Evolutionary conservation across 1,139 yeast genomes (phyloP).

Genomic region (Pichia cactophila): DNA sequence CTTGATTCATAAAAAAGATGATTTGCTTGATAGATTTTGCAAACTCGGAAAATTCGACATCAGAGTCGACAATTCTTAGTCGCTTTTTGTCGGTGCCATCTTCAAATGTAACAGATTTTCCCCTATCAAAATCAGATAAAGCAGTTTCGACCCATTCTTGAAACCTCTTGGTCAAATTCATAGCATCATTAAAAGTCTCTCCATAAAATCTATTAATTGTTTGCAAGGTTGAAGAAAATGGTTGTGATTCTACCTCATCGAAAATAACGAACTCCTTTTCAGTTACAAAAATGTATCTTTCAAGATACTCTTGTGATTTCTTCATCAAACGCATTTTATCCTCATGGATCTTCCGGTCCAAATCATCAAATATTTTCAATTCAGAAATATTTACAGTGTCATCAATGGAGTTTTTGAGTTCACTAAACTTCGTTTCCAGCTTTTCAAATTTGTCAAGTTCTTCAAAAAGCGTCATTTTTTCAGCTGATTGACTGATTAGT

Average conservation of each 20-base stretch:
- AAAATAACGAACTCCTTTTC: conserved; percentile 11
- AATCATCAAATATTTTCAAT: conserved; percentile 56
- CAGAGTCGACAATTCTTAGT: conserved; percentile 1
- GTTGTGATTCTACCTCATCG: conserved; percentile 7
- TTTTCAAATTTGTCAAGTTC: conserved; percentile 10
- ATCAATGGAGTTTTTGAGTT: conserved; percentile 8
- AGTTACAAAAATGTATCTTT: conserved; percentile 9
- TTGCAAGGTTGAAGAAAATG: not conserved
- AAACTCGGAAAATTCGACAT: conserved; percentile 6
- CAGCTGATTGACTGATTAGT: conserved; percentile 18
- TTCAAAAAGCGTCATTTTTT: not conserved
- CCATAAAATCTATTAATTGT: not conserved
- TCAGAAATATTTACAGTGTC: conserved; percentile 14
- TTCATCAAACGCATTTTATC: conserved; percentile 37
- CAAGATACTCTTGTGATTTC: conserved; percentile 8
- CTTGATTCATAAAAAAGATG: conserved; percentile 18
- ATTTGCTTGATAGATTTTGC: conserved; percentile 16
- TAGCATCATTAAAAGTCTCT: conserved; percentile 1
- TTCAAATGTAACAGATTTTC: conserved; percentile 1
- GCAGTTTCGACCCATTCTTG: conserved; percentile 16
- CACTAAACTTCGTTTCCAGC: conserved; percentile 13
- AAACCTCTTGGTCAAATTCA: conserved; percentile 8
- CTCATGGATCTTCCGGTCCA: conserved; percentile 56
- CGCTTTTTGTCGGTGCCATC: conserved; percentile 2
- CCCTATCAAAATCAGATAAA: conserved; percentile 14